Base-by-base conservation (phyloP, 768 basidiomycete species). In the Kwoniella sp. region DNA sequence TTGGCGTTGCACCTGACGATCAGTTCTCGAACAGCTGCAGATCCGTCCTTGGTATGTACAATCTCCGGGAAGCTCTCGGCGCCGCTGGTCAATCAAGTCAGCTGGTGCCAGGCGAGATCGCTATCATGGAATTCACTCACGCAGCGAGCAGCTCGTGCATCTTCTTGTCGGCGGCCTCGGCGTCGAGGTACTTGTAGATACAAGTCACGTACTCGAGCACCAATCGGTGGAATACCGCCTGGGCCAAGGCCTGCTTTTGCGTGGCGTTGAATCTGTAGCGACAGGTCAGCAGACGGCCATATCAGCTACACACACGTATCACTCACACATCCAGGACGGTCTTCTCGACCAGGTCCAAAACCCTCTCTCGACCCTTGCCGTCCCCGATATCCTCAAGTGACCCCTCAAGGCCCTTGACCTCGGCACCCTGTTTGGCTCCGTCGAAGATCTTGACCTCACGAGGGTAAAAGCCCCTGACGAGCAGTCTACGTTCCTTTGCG, bases 31-130 rank as follows among this genome's bases (percentile, higher is more conserved):
- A 87, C 89, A 23, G 81, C 84, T 19, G 87, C 83, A 53, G 88
- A 88, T 17, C 91, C 91, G 62, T 93, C 88, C 67, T 83, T 89
- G 14, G 91, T 96, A 65, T 96, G 91, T 0, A 91, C 88, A 80
- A 93, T 87, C 68, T 95, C 91, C 0, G 90, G 85, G 6, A 93
- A 77, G 17, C 85, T 80, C 34, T 93, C 90, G 57, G 45, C 52
- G n/a, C 45, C 52, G 15, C 52, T 54, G 23, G 26, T 12, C 8
- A 37, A 2, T 5, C 32, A 48, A 2, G 15, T 51, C 41, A 42
- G 50, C 26, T 14, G 15, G 11, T 11, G 27, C 8, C 19, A 31
- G 32, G 7, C 5, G 9, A 14, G 11, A 40, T 14, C n/a, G n/a
- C n/a, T n/a, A n/a, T 22, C 28, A 31, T 4, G 8, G 37, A 11